Percentiles rank a stretch among this genome's conserved stretches.
Evolutionary conservation across 2,329 filamentous ascomycete species (phyloP).

Genomic region (Meredithiella fracta): DNA sequence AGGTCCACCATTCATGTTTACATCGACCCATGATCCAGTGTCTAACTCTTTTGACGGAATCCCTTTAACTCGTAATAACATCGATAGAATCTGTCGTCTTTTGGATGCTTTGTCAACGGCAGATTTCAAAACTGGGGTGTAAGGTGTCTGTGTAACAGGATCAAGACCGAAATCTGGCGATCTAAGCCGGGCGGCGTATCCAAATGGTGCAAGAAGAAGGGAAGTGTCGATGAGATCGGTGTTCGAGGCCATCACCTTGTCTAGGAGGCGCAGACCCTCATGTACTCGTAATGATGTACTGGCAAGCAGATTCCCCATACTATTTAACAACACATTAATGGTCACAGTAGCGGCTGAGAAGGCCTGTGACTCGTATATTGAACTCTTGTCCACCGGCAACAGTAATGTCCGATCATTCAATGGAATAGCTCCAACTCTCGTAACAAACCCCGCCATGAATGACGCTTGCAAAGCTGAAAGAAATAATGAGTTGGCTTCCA

Average conservation of each 20-base stretch:
- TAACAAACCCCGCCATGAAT: slow-evolving; percentile 2
- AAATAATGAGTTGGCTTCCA: slow-evolving; percentile 10
- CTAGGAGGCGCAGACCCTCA: slow-evolving; percentile 30
- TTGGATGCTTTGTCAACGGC: slow-evolving; percentile 25
- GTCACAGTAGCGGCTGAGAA: slow-evolving; percentile 28
- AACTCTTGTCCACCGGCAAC: slow-evolving; percentile 19
- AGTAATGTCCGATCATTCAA: slow-evolving; percentile 12
- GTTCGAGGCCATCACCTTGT: slow-evolving; percentile 27
- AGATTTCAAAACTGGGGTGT: slow-evolving; percentile 21
- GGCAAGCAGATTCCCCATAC: slow-evolving; percentile 36
- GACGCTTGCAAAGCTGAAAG: slow-evolving; percentile 10
- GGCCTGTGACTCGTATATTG: slow-evolving; percentile 19
- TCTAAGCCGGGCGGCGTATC: slow-evolving; percentile 17
- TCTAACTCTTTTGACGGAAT: slow-evolving; percentile 28
- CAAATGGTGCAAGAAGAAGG: slow-evolving; percentile 39
- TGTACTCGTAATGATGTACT: slow-evolving; percentile 32
- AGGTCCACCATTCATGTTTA: slow-evolving; percentile 31
- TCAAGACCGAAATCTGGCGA: slow-evolving; percentile 7
- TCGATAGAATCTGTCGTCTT: slow-evolving; percentile 36
- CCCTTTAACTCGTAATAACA: slow-evolving; percentile 33
- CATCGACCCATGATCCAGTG: slow-evolving; percentile 33
- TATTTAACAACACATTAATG: slow-evolving; percentile 38
- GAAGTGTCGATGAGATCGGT: slow-evolving; percentile 27
- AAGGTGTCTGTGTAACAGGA: slow-evolving; percentile 4
- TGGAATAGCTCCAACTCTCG: slow-evolving; percentile 8